A percentile compares a stretch with the other conserved stretches of the same genome.
Evolutionary conservation across 352 stramenopile species (phyloP).

Genomic region (Thraustochytrium sp.): DNA sequence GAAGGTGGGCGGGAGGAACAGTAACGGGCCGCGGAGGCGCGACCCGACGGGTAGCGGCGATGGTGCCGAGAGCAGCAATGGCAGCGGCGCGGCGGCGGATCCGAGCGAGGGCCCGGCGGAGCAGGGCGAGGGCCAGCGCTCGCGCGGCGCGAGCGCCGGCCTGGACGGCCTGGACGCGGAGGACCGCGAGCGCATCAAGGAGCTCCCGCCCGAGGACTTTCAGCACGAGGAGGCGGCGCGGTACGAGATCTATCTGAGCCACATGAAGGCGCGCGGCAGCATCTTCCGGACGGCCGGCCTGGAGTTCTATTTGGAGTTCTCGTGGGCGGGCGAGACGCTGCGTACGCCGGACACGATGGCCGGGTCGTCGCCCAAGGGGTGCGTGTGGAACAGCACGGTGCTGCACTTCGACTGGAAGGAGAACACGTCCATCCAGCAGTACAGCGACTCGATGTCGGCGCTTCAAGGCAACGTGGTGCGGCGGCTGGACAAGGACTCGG

Average conservation of each 20-base stretch:
- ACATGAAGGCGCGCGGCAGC: conserved; percentile 35
- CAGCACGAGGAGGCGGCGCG: neutral
- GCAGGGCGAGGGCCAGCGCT: neutral
- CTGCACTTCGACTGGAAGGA: conserved; percentile 36
- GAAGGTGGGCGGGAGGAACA: neutral
- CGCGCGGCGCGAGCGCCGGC: neutral
- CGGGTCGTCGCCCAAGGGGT: neutral
- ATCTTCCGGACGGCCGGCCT: neutral
- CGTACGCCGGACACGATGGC: neutral
- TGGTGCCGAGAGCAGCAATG: too few species aligned
- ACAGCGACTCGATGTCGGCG: conserved; percentile 7
- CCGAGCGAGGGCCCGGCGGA: neutral
- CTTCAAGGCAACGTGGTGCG: neutral
- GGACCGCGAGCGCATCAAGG: conserved; percentile 11
- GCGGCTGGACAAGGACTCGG: neutral
- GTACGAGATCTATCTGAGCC: conserved; percentile 31
- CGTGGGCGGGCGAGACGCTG: conserved; percentile 10
- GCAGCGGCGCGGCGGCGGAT: neutral
- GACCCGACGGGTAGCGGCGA: too few species aligned
- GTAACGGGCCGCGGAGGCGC: neutral
- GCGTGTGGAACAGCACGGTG: conserved; percentile 9
- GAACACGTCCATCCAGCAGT: neutral
- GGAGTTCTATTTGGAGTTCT: conserved; percentile 27
- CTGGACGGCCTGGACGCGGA: neutral
- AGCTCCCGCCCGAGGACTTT: neutral